phyloP scores from a whole-genome alignment of 306 rosid species.

The Dryas octopetala region DNA sequence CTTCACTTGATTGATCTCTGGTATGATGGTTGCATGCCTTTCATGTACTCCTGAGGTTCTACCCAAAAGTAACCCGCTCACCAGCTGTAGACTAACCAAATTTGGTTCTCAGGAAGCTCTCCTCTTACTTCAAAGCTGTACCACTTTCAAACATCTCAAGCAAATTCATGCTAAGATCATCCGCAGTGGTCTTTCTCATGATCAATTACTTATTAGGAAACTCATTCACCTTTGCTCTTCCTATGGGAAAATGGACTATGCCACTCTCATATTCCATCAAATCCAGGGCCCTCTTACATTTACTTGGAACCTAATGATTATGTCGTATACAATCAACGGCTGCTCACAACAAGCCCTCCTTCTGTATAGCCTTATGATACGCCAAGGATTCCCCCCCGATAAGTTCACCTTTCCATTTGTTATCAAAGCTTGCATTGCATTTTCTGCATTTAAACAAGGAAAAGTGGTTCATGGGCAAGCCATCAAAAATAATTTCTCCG shows the following conservation, averaged over 20 bases:
- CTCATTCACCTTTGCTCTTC: constrained; percentile 51
- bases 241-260: constrained; percentile 45
- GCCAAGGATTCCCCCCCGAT: constrained; percentile 48
- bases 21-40: constrained; percentile 44
- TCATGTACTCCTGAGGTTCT: constrained; percentile 35
- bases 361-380: constrained; percentile 46
- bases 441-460: constrained; percentile 36
- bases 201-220: constrained; percentile 56
- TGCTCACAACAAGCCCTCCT: constrained; percentile 43
- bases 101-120: constrained; percentile 40
- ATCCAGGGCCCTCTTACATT: constrained; percentile 45
- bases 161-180: constrained; percentile 62
- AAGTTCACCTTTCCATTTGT: constrained; percentile 75
- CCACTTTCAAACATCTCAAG: constrained; percentile 50
- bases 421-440: constrained; percentile 50
- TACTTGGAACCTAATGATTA: constrained; percentile 73
- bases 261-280: constrained; percentile 49
- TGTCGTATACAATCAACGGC: constrained; percentile 41
- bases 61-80: constrained; percentile 14
- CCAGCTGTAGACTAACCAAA: constrained; percentile 25
- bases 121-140: constrained; percentile 44
- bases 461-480: constrained; percentile 43
- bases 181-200: constrained; percentile 48
- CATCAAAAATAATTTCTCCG: constrained; percentile 44
- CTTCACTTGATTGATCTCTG: neutral